Percentiles rank a stretch among this genome's conserved stretches.
Conservation (phyloP, 2,329 filamentous ascomycete genomes). For the Cytospora piceae region DNA sequence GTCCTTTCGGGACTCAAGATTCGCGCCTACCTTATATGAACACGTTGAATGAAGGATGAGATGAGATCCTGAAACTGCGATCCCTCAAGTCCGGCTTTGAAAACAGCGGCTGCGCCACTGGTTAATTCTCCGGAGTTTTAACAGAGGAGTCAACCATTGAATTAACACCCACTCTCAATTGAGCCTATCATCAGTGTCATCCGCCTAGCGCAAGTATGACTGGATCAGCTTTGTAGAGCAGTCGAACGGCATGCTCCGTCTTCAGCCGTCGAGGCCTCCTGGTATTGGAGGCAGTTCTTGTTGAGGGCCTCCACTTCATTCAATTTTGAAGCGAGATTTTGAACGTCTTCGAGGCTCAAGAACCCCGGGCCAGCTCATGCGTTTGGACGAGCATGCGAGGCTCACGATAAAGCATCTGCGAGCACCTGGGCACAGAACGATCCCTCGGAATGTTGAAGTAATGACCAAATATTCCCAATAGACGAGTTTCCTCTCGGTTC, state of each 20-base stretch:
- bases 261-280: not conserved
- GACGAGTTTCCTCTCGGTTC: not conserved
- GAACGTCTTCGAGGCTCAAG: not conserved
- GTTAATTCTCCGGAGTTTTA: not conserved
- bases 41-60: not conserved
- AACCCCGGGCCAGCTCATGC: slow-evolving; percentile 8
- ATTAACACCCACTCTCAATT: not conserved
- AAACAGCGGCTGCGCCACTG: not conserved
- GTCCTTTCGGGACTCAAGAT: not conserved
- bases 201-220: not conserved
- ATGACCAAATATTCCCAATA: not conserved
- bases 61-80: slow-evolving; percentile 8
- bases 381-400: slow-evolving; percentile 7
- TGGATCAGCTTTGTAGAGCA: not conserved
- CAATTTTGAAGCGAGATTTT: not conserved
- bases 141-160: not conserved
- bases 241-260: not conserved
- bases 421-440: not conserved
- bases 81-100: not conserved
- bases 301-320: not conserved
- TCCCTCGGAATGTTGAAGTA: not conserved
- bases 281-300: not conserved
- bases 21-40: too few species aligned
- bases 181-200: not conserved
- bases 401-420: not conserved